Evolutionary conservation across 352 stramenopile species (phyloP).

Genomic region (Halophytophthora batemanensis): DNA sequence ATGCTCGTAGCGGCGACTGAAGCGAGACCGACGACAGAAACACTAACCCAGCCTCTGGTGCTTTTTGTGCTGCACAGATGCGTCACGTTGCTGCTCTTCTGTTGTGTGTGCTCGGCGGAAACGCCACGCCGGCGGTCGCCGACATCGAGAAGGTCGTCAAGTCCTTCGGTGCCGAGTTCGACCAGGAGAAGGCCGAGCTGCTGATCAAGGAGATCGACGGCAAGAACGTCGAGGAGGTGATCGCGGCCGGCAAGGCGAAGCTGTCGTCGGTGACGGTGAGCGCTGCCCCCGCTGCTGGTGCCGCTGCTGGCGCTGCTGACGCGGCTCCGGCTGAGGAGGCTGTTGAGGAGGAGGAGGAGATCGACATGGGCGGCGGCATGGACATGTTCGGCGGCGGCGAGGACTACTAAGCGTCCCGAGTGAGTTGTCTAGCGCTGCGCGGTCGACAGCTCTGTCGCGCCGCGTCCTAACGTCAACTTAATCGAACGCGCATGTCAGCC

Average conservation of each 20-base stretch:
- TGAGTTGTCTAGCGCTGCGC: slow-evolving; percentile 1
- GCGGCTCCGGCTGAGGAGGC: slow-evolving; percentile 68
- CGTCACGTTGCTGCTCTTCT: slow-evolving; percentile 92
- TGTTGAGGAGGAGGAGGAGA: slow-evolving; percentile 75
- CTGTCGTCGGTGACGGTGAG: slow-evolving; percentile 78
- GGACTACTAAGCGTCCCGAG: slow-evolving; percentile 66
- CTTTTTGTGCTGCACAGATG: slow-evolving; percentile 51
- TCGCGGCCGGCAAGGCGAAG: slow-evolving; percentile 83
- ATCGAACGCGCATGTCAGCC: slow-evolving; percentile 42
- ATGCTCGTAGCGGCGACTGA: no score
- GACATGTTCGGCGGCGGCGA: slow-evolving; percentile 84
- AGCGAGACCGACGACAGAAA: neutral
- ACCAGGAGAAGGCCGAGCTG: slow-evolving; percentile 75
- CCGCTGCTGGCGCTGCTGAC: slow-evolving; percentile 33
- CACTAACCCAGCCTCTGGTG: slow-evolving; percentile 3
- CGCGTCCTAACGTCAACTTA: slow-evolving; percentile 42
- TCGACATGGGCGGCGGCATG: slow-evolving; percentile 77
- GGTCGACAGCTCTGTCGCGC: slow-evolving; percentile 9
- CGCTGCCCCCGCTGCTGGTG: slow-evolving; percentile 37
- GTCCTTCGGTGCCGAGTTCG: slow-evolving; percentile 77
- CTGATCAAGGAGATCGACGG: slow-evolving; percentile 87
- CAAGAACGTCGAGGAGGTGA: slow-evolving; percentile 87
- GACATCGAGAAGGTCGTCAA: slow-evolving; percentile 86
- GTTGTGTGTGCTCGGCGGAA: slow-evolving; percentile 84
- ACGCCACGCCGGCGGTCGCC: slow-evolving; percentile 64